phyloP scores from a whole-genome alignment of 495 filamentous ascomycete genomes.

The Xanthoparmelia taractica region DNA sequence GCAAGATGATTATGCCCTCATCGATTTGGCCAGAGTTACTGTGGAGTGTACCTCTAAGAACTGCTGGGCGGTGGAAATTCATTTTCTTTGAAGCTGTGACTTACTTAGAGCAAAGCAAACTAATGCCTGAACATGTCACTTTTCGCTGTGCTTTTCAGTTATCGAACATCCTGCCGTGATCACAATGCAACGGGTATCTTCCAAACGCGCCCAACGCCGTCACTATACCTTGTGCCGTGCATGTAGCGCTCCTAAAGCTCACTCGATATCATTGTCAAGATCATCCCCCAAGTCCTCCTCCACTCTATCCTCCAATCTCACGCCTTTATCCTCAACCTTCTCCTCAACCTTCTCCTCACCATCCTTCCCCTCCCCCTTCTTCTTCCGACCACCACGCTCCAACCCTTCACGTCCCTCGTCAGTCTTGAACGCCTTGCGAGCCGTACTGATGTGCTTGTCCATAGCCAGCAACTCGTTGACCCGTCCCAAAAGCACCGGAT shows the following conservation, averaged over 20 bases:
- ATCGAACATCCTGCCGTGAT: neutral
- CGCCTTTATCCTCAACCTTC: constrained; percentile 7
- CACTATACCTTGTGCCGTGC: neutral
- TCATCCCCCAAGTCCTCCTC: constrained; percentile 24
- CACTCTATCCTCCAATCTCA: constrained; percentile 19
- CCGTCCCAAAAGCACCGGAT: constrained; percentile 77
- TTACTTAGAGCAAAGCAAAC: neutral
- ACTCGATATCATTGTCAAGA: constrained; percentile 21
- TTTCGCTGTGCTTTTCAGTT: neutral
- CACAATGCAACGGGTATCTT: constrained; percentile 4
- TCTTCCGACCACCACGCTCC: constrained; percentile 27
- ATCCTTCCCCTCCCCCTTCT: constrained; percentile 27
- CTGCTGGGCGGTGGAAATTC: no score
- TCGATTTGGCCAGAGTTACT: no score
- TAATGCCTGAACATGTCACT: neutral
- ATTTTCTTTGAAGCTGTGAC: neutral
- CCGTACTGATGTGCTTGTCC: constrained; percentile 69
- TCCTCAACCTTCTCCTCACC: constrained; percentile 10
- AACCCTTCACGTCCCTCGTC: constrained; percentile 36
- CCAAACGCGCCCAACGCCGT: constrained; percentile 14
- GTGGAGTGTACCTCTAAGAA: no score
- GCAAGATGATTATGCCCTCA: no score
- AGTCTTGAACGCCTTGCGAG: constrained; percentile 61
- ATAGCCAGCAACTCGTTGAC: constrained; percentile 79
- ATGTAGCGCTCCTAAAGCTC: neutral